Conservation (phyloP, 2,329 filamentous ascomycete species). For the Periconia sp. region DNA sequence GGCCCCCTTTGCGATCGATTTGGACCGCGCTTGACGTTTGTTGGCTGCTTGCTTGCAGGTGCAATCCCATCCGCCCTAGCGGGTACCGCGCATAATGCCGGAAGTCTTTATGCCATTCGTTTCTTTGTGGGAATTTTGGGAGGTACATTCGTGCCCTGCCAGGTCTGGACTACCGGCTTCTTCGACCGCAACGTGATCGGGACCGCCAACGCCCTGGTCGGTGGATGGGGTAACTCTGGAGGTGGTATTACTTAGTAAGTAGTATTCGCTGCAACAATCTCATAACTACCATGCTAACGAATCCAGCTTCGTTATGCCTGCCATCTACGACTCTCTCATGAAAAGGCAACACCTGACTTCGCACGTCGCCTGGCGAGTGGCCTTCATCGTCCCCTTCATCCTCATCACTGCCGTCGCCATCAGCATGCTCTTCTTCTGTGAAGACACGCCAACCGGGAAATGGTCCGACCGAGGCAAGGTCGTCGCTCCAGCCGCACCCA, state of each 20-base stretch:
- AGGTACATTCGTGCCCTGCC: slow-evolving; percentile 79
- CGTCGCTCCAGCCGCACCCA: slow-evolving; percentile 55
- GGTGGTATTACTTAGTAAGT: slow-evolving; percentile 78
- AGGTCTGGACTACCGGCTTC: slow-evolving; percentile 91
- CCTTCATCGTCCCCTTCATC: slow-evolving; percentile 82
- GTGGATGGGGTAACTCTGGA: slow-evolving; percentile 83
- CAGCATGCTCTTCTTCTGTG: slow-evolving; percentile 71
- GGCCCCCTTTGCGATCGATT: slow-evolving; percentile 85
- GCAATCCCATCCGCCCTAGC: slow-evolving; percentile 81
- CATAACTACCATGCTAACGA: slow-evolving; percentile 8
- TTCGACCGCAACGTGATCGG: slow-evolving; percentile 92
- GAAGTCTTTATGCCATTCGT: slow-evolving; percentile 69
- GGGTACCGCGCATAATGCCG: slow-evolving; percentile 69
- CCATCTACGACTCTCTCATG: slow-evolving; percentile 78
- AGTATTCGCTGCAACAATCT: neutral
- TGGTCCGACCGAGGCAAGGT: slow-evolving; percentile 73
- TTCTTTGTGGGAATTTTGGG: slow-evolving; percentile 83
- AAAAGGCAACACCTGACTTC: slow-evolving; percentile 58
- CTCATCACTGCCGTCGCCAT: slow-evolving; percentile 68
- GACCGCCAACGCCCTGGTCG: slow-evolving; percentile 82
- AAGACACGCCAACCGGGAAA: slow-evolving; percentile 79
- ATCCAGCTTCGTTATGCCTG: slow-evolving; percentile 79
- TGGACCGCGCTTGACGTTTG: slow-evolving; percentile 79
- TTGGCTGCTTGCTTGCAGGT: slow-evolving; percentile 73
- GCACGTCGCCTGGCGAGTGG: slow-evolving; percentile 78